These are phyloP conservation scores for Apostasia ramifera DNA, from an alignment of 106 monocot genomes.

Conservation along the genomic window DNA sequence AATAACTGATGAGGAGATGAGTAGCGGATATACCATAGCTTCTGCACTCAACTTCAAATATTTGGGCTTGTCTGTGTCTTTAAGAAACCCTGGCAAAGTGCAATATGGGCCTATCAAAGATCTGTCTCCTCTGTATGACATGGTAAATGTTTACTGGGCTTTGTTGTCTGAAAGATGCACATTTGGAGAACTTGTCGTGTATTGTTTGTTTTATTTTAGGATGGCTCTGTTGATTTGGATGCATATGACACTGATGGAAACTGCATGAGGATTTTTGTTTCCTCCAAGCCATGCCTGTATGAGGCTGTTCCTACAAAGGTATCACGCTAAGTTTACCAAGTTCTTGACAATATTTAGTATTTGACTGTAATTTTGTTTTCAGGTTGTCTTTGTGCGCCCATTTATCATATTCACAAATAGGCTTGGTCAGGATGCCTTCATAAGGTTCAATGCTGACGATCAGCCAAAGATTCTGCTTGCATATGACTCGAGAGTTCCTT, in stretches of 20 bases:
- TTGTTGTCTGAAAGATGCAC: not conserved
- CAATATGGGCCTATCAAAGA: conserved; percentile 60
- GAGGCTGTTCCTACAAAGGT: conserved; percentile 95
- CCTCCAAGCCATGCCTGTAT: conserved; percentile 85
- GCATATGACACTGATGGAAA: conserved; percentile 76
- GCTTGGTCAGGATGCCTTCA: conserved; percentile 65
- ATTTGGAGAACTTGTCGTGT: not conserved
- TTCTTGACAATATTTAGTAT: conserved; percentile 1
- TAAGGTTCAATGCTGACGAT: conserved; percentile 59
- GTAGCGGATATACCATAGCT: conserved; percentile 75
- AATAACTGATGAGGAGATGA: conserved; percentile 69
- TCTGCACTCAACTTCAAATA: conserved; percentile 71
- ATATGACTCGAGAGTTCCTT: conserved; percentile 66
- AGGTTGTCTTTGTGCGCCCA: conserved; percentile 83
- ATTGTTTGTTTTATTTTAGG: conserved; percentile 33
- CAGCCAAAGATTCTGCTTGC: conserved; percentile 52
- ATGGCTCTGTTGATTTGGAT: conserved; percentile 86
- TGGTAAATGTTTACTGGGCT: conserved; percentile 40
- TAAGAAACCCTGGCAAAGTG: conserved; percentile 35
- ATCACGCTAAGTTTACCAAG: not conserved
- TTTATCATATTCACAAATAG: conserved; percentile 91
- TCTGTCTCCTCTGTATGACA: conserved; percentile 72
- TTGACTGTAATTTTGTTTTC: conserved; percentile 7
- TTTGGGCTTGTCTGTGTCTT: conserved; percentile 62
- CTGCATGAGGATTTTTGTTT: conserved; percentile 60